Percentiles rank a stretch among this genome's conserved stretches.
These are phyloP conservation scores for Bruguiera sexangula DNA, from an alignment of 345 rosid species.

Conservation along the genomic window DNA sequence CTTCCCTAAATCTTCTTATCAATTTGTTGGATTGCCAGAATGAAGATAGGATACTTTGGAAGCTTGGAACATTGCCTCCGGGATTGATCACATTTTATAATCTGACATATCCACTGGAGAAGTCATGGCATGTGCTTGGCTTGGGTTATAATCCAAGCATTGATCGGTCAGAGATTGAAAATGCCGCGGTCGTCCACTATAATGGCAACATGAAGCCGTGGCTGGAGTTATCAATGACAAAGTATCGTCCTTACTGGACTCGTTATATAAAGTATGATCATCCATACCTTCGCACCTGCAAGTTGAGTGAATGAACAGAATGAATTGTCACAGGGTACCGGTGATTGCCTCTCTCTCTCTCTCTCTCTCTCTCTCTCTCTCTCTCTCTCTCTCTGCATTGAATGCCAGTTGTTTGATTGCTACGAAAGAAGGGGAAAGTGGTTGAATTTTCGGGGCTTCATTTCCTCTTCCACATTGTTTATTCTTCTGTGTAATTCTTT, in stretches of 20 bases:
- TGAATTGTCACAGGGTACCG: slow-evolving; percentile 15
- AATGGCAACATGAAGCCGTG: slow-evolving; percentile 99
- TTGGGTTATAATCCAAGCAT: slow-evolving; percentile 94
- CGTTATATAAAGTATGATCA: slow-evolving; percentile 87
- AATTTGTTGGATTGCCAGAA: slow-evolving; percentile 46
- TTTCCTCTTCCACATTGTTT: slow-evolving; percentile 35
- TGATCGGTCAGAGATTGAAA: slow-evolving; percentile 70
- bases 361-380: slow-evolving; percentile 1
- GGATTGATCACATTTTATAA: slow-evolving; percentile 92
- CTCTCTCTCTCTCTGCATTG: slow-evolving; percentile 6
- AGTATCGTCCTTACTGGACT: slow-evolving; percentile 85
- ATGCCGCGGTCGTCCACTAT: slow-evolving; percentile 91
- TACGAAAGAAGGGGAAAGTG: slow-evolving; percentile 12
- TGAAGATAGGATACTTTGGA: slow-evolving; percentile 90
- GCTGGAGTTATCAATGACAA: slow-evolving; percentile 96
- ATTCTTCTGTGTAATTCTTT: slow-evolving; percentile 40
- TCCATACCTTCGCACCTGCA: slow-evolving; percentile 80
- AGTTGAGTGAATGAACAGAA: slow-evolving; percentile 50
- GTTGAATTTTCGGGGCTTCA: slow-evolving; percentile 25
- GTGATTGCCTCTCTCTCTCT: slow-evolving; percentile 1
- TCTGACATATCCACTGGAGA: slow-evolving; percentile 76
- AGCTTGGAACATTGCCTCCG: slow-evolving; percentile 99
- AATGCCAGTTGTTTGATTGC: slow-evolving; percentile 17
- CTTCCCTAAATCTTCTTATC: background rate
- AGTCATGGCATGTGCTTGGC: slow-evolving; percentile 98